phyloP scores from a whole-genome alignment of 768 basidiomycete genomes.

The Phylloporus rhodoxanthus region DNA sequence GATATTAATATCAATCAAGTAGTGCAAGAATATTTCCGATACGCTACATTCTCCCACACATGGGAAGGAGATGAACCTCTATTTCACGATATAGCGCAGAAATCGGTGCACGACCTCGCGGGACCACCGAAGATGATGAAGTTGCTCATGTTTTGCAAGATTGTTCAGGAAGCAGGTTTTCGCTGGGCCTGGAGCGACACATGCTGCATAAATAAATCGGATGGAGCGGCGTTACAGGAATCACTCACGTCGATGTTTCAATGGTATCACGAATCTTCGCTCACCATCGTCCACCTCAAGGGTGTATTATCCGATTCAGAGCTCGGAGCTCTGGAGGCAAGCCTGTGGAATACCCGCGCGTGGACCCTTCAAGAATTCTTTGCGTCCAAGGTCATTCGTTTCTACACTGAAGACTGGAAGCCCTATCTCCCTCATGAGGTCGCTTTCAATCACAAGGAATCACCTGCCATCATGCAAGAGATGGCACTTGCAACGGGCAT shows the following conservation, averaged over 20 bases:
- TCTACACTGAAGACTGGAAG: constrained; percentile 21
- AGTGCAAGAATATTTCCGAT: constrained; percentile 12
- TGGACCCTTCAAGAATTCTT: constrained; percentile 24
- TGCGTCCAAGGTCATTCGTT: constrained; percentile 20
- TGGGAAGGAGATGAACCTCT: constrained; percentile 18
- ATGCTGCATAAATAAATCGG: constrained; percentile 21
- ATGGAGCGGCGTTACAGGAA: constrained; percentile 12
- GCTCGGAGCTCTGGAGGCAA: constrained; percentile 5
- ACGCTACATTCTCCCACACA: constrained; percentile 21
- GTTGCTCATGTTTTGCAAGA: constrained; percentile 14
- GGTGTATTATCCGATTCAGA: constrained; percentile 9
- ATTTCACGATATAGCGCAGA: constrained; percentile 10
- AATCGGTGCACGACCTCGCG: constrained; percentile 7
- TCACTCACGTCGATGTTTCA: constrained; percentile 25
- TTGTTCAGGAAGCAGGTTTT: constrained; percentile 13
- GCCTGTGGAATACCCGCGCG: constrained; percentile 23
- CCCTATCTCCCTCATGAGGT: constrained; percentile 13
- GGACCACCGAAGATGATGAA: constrained; percentile 9
- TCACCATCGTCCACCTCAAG: constrained; percentile 21
- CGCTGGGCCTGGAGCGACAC: constrained; percentile 24
- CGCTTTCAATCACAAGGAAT: constrained; percentile 16
- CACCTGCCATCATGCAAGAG: constrained; percentile 14
- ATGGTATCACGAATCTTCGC: constrained; percentile 23
- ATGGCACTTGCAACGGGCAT: constrained; percentile 14
- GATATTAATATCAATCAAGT: neutral